Conservation (phyloP, 2,329 filamentous ascomycete species). For the Fusarium lyarnte region DNA sequence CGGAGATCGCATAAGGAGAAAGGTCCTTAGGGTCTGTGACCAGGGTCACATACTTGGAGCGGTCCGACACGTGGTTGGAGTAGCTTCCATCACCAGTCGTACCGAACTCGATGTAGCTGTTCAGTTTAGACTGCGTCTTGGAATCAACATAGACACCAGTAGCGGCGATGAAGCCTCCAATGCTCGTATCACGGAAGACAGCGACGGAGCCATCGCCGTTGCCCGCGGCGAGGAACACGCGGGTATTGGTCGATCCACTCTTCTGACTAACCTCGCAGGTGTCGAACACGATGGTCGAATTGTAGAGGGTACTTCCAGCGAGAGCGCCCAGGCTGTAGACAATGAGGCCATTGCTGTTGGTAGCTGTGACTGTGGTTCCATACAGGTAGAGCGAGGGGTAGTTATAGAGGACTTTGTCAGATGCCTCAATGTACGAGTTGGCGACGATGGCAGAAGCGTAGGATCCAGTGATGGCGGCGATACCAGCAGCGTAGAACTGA, state of each 20-base stretch:
- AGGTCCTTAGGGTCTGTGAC: slow-evolving; percentile 48
- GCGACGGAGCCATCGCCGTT: slow-evolving; percentile 53
- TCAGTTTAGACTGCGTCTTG: slow-evolving; percentile 45
- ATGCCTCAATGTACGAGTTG: slow-evolving; percentile 56
- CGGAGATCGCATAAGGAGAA: slow-evolving; percentile 33
- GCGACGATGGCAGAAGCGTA: slow-evolving; percentile 52
- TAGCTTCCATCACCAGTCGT: slow-evolving; percentile 55
- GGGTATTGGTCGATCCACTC: slow-evolving; percentile 45
- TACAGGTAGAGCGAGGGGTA: slow-evolving; percentile 55
- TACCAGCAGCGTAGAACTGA: slow-evolving; percentile 52
- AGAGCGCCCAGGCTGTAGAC: slow-evolving; percentile 52
- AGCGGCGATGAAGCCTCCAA: slow-evolving; percentile 51
- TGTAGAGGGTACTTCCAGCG: slow-evolving; percentile 42
- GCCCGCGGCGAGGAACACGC: slow-evolving; percentile 54
- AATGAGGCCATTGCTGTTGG: slow-evolving; percentile 42
- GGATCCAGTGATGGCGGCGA: slow-evolving; percentile 39
- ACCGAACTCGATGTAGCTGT: slow-evolving; percentile 54
- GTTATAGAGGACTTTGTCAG: slow-evolving; percentile 54
- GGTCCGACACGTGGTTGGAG: slow-evolving; percentile 46
- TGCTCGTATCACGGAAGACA: slow-evolving; percentile 52
- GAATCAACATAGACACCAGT: slow-evolving; percentile 46
- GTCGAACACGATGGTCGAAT: slow-evolving; percentile 55
- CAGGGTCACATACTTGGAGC: slow-evolving; percentile 47
- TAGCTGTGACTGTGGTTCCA: slow-evolving; percentile 53
- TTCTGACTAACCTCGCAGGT: slow-evolving; percentile 49